Percentiles rank a stretch among this genome's conserved stretches.
Conservation (phyloP, 805 yeast genomes). For the Danielia oregonensis region DNA sequence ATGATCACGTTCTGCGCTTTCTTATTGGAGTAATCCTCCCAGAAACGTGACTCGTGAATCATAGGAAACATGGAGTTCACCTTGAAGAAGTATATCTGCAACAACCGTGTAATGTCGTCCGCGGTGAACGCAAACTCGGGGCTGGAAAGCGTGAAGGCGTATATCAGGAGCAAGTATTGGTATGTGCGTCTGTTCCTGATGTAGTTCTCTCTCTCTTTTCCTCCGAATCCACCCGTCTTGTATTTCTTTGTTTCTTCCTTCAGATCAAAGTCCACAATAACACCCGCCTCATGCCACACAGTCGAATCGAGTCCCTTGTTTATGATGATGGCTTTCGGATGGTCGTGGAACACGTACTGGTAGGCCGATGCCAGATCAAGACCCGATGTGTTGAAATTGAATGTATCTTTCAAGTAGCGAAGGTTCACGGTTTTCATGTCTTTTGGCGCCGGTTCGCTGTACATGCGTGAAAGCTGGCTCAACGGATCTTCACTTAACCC, state of each 20-base stretch:
- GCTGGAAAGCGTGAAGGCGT: constrained; percentile 36
- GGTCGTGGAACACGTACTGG: constrained; percentile 23
- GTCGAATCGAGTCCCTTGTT: constrained; percentile 14
- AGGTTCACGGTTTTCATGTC: constrained; percentile 15
- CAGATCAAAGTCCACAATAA: constrained; percentile 15
- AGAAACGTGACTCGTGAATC: constrained; percentile 24
- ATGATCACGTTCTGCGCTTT: constrained; percentile 19
- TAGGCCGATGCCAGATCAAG: constrained; percentile 17
- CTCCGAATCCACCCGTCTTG: constrained; percentile 9
- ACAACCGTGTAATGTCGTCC: constrained; percentile 18
- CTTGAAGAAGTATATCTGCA: constrained; percentile 28
- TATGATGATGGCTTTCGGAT: constrained; percentile 24
- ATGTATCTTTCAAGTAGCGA: constrained; percentile 17
- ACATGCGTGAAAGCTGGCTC: too few species aligned
- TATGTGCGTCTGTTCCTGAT: constrained; percentile 13
- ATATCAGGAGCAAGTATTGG: constrained; percentile 29
- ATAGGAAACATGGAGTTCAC: constrained; percentile 33
- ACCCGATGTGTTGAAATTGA: constrained; percentile 23
- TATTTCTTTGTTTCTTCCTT: constrained; percentile 1
- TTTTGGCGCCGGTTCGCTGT: constrained; percentile 1
- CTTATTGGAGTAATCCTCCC: constrained; percentile 23
- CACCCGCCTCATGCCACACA: constrained; percentile 25
- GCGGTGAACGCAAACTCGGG: constrained; percentile 18
- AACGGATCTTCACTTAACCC: too few species aligned
- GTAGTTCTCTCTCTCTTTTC: constrained; percentile 12